Conservation (phyloP, 805 yeast species). For the Nakazawaea peltata region DNA sequence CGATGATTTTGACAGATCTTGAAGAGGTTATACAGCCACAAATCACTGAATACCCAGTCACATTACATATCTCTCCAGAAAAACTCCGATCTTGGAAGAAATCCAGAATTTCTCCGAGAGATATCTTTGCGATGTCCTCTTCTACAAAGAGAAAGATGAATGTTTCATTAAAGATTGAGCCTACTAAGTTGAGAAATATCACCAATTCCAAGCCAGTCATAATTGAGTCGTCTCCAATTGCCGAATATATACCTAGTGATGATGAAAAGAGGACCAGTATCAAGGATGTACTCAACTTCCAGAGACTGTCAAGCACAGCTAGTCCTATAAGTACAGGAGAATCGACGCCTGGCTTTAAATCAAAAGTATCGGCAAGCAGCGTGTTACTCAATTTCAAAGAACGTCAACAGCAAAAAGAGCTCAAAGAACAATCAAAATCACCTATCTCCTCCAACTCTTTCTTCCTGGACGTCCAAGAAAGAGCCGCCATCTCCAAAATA, state of each 20-base stretch:
- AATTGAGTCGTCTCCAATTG: too few species aligned
- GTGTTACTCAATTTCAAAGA: conserved; percentile 7
- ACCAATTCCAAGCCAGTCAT: too few species aligned
- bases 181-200: conserved; percentile 1
- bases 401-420: neutral
- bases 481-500: conserved; percentile 3
- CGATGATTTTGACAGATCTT: neutral
- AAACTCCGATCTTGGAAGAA: neutral
- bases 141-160: conserved; percentile 1
- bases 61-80: conserved; percentile 1
- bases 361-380: conserved; percentile 3
- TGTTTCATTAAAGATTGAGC: conserved; percentile 2
- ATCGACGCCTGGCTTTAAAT: too few species aligned
- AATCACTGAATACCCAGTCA: too few species aligned
- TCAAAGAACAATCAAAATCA: neutral
- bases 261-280: too few species aligned
- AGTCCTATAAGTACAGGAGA: too few species aligned
- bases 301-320: too few species aligned
- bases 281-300: too few species aligned
- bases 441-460: neutral
- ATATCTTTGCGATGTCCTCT: neutral
- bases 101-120: conserved; percentile 2
- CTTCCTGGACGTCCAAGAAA: conserved; percentile 3
- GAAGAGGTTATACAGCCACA: too few species aligned
- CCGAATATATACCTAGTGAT: too few species aligned